Conservation (phyloP, 2,329 filamentous ascomycete species). For the Calonectria ilicicola region DNA sequence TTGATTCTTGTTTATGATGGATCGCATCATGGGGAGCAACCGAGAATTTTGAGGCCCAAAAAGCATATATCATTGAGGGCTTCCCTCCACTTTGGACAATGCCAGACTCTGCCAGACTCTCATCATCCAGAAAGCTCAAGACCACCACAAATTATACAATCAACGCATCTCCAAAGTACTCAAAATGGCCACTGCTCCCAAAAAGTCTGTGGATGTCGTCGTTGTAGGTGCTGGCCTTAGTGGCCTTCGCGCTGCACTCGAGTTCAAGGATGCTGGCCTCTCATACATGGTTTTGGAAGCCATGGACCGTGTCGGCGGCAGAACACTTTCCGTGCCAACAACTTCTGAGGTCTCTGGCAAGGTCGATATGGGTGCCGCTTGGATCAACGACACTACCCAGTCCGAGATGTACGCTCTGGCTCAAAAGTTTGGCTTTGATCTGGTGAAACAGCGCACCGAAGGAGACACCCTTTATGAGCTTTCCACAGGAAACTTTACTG, state of each 20-base stretch:
- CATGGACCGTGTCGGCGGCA: constrained; percentile 4
- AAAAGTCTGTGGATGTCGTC: not conserved
- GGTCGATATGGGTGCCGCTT: not conserved
- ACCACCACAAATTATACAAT: not conserved
- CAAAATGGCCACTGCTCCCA: not conserved
- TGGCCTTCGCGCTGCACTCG: constrained; percentile 8
- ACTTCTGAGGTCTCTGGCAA: not conserved
- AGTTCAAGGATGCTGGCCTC: not conserved
- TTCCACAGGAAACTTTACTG: not conserved
- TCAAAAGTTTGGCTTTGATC: constrained; percentile 3
- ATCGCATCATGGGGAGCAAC: not conserved
- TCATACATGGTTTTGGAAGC: constrained; percentile 14
- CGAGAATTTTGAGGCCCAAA: not conserved
- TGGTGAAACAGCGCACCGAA: not conserved
- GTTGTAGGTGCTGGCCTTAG: constrained; percentile 15
- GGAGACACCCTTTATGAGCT: not conserved
- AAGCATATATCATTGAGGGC: not conserved
- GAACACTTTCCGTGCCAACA: not conserved
- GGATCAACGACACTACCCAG: not conserved
- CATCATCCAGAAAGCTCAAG: not conserved
- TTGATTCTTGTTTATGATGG: not conserved
- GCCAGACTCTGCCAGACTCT: too few relatives aligned
- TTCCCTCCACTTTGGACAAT: too few relatives aligned
- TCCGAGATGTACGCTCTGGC: not conserved
- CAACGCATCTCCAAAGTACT: not conserved